Conservation (phyloP, 2,329 filamentous ascomycete species). For the Ambrosiella xylebori region DNA sequence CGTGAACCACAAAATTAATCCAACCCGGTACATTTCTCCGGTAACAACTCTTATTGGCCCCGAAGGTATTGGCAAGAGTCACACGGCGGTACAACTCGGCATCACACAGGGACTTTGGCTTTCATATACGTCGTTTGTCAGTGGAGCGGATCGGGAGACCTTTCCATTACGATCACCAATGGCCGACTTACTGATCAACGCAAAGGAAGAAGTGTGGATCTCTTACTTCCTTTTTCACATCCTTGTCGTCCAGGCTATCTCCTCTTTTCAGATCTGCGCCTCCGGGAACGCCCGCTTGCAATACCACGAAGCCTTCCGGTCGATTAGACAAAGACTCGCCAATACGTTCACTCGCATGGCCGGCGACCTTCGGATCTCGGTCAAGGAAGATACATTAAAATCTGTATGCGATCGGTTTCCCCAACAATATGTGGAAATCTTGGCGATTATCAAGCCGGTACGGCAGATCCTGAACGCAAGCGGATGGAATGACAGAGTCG, state of each 20-base stretch:
- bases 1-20: constrained; percentile 8
- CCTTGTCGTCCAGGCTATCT: not conserved
- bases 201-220: constrained; percentile 11
- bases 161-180: constrained; percentile 9
- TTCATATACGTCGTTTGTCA: constrained; percentile 7
- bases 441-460: not conserved
- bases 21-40: constrained; percentile 9
- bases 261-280: not conserved
- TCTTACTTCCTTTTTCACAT: constrained; percentile 10
- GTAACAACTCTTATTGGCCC: constrained; percentile 8
- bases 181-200: constrained; percentile 6
- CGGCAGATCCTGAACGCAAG: not conserved
- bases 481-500: constrained; percentile 5
- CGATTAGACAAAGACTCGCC: constrained; percentile 1
- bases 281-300: constrained; percentile 3
- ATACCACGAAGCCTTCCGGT: constrained; percentile 9
- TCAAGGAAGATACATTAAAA: not conserved
- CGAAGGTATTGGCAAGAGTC: constrained; percentile 11
- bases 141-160: not conserved
- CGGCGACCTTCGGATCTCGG: not conserved
- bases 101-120: constrained; percentile 9
- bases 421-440: not conserved
- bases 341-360: constrained; percentile 7
- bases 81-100: constrained; percentile 4
- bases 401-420: not conserved